Evolutionary conservation across 208 protist species (phyloP).

Genomic region (Phytomonas sp.): DNA sequence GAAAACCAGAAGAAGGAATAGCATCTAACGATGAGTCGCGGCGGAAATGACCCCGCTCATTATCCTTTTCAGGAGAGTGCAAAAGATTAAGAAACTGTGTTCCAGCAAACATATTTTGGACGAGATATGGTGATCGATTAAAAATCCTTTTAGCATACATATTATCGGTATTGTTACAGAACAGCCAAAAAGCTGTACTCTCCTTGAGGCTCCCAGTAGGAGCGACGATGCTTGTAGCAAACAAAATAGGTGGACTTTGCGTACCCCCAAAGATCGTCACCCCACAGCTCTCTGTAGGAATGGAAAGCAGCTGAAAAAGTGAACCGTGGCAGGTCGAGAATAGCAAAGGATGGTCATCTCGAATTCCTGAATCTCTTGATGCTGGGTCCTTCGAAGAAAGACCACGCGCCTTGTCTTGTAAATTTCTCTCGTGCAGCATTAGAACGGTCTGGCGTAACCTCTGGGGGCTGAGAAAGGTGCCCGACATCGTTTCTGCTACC

Average conservation of each 20-base stretch:
- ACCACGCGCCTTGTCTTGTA: neutral
- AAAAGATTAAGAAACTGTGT: conserved; percentile 10
- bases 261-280: conserved; percentile 32
- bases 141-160: neutral
- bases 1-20: neutral
- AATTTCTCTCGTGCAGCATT: neutral
- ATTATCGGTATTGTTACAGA: conserved; percentile 3
- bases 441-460: neutral
- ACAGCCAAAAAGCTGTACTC: conserved; percentile 32
- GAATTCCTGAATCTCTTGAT: neutral
- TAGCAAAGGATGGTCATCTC: neutral
- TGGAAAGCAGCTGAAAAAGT: conserved; percentile 23
- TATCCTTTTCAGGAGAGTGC: neutral
- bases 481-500: neutral
- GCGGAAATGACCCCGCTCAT: neutral
- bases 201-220: conserved; percentile 31
- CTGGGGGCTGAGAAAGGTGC: neutral
- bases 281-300: conserved; percentile 1
- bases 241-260: conserved; percentile 34
- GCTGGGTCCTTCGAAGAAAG: neutral
- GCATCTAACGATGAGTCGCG: neutral
- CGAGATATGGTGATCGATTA: neutral
- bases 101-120: neutral
- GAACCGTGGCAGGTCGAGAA: conserved; percentile 35
- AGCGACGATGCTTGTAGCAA: conserved; percentile 30